A percentile compares a stretch with the other conserved stretches of the same genome.
These are phyloP conservation scores for Aspergillus sp. DNA, from an alignment of 2,329 filamentous ascomycete genomes.

Conservation along the genomic window DNA sequence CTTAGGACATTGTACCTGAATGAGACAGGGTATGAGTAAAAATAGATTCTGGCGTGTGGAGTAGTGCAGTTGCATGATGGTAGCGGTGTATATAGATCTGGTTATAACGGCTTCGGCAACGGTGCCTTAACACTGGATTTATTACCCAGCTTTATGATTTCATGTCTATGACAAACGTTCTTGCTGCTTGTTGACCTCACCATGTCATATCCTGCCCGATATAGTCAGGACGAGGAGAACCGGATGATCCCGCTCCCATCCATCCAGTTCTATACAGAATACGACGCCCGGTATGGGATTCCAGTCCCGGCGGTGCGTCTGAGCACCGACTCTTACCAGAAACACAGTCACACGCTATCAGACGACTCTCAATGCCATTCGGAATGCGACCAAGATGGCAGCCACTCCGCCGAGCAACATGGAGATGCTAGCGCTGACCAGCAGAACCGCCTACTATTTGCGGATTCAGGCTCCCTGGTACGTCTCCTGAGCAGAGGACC, in stretches of 20 bases:
- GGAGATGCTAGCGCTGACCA: background rate
- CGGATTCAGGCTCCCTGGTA: background rate
- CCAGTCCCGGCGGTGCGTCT: background rate
- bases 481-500: background rate
- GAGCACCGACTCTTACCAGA: background rate
- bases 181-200: background rate
- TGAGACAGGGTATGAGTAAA: background rate
- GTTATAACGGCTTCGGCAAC: no score
- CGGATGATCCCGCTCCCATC: background rate
- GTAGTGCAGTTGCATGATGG: no score
- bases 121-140: no score
- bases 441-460: background rate
- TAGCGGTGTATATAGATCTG: no score
- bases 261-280: background rate
- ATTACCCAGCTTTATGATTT: no score
- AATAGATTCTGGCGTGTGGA: background rate
- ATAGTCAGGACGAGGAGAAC: background rate
- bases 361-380: background rate
- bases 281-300: background rate
- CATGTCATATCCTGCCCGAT: background rate
- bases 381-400: background rate
- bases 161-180: no score
- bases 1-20: background rate
- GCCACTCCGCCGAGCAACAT: background rate
- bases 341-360: background rate